phyloP scores from a whole-genome alignment of 768 basidiomycete genomes.

The Cystofilobasidium bisporidii region DNA sequence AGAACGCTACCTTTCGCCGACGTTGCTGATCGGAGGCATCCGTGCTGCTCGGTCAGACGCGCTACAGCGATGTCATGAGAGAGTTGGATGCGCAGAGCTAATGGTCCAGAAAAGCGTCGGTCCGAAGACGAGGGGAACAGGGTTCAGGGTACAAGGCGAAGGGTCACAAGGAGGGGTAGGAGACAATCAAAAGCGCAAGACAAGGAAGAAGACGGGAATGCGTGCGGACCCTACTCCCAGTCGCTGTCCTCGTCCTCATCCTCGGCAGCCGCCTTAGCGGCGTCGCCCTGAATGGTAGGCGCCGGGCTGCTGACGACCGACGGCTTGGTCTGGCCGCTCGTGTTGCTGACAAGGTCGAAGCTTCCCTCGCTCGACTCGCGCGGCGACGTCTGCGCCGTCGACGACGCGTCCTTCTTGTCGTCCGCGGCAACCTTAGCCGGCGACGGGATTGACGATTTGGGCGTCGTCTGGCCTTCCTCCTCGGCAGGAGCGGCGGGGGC shows the following conservation, averaged over 20 bases:
- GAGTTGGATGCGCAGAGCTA: too few species aligned
- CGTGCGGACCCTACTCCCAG: too few species aligned
- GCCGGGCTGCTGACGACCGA: conserved; percentile 19
- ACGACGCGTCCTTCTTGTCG: conserved; percentile 27
- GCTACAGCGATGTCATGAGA: too few species aligned
- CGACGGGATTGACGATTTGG: background rate
- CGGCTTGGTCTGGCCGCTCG: conserved; percentile 34
- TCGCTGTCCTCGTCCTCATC: conserved; percentile 52
- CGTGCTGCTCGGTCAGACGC: too few species aligned
- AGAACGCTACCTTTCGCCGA: too few species aligned
- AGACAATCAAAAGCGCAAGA: too few species aligned
- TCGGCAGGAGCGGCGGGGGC: conserved; percentile 17
- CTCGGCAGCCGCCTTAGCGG: conserved; percentile 27
- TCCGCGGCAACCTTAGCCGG: conserved; percentile 7
- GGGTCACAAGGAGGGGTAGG: too few species aligned
- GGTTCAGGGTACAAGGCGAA: too few species aligned
- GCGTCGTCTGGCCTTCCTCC: background rate
- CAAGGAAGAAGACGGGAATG: too few species aligned
- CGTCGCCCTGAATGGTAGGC: conserved; percentile 34
- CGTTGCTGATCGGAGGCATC: too few species aligned
- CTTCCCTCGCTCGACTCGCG: conserved; percentile 31
- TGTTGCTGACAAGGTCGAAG: conserved; percentile 30
- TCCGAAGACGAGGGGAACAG: too few species aligned
- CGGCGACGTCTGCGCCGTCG: conserved; percentile 35
- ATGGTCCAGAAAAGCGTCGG: too few species aligned